Base-by-base conservation (phyloP, 108 stramenopile genomes). In the Nitzschia putrida region DNA sequence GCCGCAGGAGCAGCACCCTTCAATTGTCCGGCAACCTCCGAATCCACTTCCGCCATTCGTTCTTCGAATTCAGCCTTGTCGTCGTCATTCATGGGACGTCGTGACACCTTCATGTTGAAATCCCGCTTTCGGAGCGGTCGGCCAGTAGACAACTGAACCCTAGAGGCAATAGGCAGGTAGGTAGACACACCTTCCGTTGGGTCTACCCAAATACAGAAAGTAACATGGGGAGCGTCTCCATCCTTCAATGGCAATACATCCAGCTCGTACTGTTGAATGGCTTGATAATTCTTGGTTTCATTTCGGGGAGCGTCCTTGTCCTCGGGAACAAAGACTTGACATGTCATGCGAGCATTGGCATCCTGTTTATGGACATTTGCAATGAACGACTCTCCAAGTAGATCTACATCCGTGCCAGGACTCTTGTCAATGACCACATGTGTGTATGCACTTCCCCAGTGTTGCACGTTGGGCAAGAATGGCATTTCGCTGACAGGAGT, bases 371-470 rank as follows among this genome's bases (percentile, higher is more conserved):
- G 73, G 21, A 94, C 93, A 69, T 94, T 86, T 12, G 88, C 87
- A 16, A 94, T 84, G 63, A 89, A 79, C 0, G 90, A 83, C 29
- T 72, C 53, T 45, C 68, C 44, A 23, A 82, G 68, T 18, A 66
- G 18, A 8, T 73, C 68, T 11, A 49, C 57, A 14, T 82, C 75
- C 18, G 61, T 51, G 24, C 72, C 59, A 41, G 92, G 92, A 38
- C 77, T 57, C 65, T 90, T 88, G 72, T 93, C 92, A 47, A 93
- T 55, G n/a, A 93, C 88, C 3, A 93, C 85, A 61, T 93, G 89
- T 23, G 92, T 89, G 67, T 80, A 91, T 0, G 85, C 74, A 52
- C 79, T 77, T 47, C 88, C 90, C 93, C 93, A 94, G 9, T 86
- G 76, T 8, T 77, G 11, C 26, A 82, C 86, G 64, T 91, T 84